Evolutionary conservation across 768 basidiomycete species (phyloP), one percentile per base, ranked within the genome.

Genomic region (Polyporus arcularius): DNA sequence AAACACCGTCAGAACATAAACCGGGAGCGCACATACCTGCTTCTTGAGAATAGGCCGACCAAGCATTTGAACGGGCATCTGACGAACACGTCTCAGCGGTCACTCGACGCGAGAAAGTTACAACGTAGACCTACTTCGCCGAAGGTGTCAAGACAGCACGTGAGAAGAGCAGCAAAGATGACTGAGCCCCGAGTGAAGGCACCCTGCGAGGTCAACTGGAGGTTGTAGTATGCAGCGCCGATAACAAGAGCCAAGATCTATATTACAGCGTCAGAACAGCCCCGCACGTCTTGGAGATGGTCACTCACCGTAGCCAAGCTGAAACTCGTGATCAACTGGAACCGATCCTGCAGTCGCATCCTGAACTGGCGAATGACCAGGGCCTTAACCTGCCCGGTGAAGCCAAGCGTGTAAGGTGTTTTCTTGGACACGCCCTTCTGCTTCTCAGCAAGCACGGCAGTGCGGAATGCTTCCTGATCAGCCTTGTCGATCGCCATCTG

Each of bases 161-260:
- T 83, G 46, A 94, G 72, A 59, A 92, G 72, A 15, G 85, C 85
- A 41, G 80, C 73, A 71, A 95, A 94, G 54, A 96, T 82, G 32
- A 94, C 85, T 74, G 90, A 81, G 48, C 92, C 92, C 63, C 94
- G 85, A 28, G 93, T 94, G 75, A 97, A 97, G 0, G 88, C 91
- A 35, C 94, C 94, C 43, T 82, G 80, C 6, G 94, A 84, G 0
- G 89, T 87, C 14, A 80, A 68, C 1, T 92, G 90, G 51, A 89
- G 81, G 50, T 88, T 84, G 68, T 86, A 85, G 77, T 85, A 96
- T 8, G 88, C 84, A 8, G 81, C 86, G 39, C 93, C 93, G 65
- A 90, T 78, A 43, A 91, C 80, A 48, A 91, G 67, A n/a, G 86
- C 80, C 31, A 88, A 72, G 40, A 76, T 67, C 84, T 85, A 55